Evolutionary conservation across 306 rosid genomes (phyloP), one percentile per base, ranked within the genome.

Genomic region (Lablab purpureus): DNA sequence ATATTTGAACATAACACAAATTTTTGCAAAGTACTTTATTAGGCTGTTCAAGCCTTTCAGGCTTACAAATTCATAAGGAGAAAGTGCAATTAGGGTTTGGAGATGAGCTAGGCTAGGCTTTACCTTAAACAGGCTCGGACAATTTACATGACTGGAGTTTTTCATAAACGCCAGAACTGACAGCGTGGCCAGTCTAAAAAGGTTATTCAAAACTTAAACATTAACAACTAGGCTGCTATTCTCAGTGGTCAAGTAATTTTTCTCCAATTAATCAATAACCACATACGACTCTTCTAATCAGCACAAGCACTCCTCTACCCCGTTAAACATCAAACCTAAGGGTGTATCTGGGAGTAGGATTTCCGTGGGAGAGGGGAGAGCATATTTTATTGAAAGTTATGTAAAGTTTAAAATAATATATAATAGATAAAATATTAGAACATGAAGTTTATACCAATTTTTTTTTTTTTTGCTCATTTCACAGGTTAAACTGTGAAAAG

Each of bases 1-100:
- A 2, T 34, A 66, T 77, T 76, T 66, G 52, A 67, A 40, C 51
- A 49, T 21, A 62, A 21, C 63, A 76, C 32, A 18, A 74, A 5
- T 19, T 51, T 32, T 50, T 52, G 67, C 67, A 15, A 11, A 52
- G 67, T 22, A 51, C 25, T 77, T 51, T 65, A 67, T 52, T 67
- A 27, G 4, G 23, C 46, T 10, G 67, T 66, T 25, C 67, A 52
- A 23, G 40, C 22, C 43, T 54, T 67, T 22, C 75, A 52, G 14
- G 6, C 30, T 69, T 25, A 67, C 74, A 66, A 65, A 51, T n/a
- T 30, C 30, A 23, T 30, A 25, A 18, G 25, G 34, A 56, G 34
- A 56, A 56, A 23, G 8, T 54, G 28, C 6, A 21, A 10, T 54
- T 21, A 6, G 15, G 5, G 5, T 17, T 11, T 12, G 37, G 66